These are phyloP conservation scores for Rutstroemia sp. DNA, from an alignment of 2,329 filamentous ascomycete species.

Conservation along the genomic window DNA sequence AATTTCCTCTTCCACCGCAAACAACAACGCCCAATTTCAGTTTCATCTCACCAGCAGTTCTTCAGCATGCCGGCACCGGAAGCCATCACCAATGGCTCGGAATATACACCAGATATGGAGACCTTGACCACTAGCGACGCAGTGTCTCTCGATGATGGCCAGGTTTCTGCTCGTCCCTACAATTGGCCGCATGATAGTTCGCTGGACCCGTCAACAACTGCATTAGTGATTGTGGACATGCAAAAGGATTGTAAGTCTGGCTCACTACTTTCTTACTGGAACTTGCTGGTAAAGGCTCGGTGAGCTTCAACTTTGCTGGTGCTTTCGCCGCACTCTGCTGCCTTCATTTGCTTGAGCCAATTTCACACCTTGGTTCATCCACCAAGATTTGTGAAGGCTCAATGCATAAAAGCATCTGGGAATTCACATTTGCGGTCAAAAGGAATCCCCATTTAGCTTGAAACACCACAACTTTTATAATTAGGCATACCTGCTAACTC, in stretches of 20 bases:
- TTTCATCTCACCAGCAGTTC: neutral
- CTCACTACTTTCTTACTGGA: neutral
- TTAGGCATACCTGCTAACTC: neutral
- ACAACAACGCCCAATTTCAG: neutral
- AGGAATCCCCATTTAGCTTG: neutral
- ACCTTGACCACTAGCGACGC: too few species aligned
- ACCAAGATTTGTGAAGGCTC: too few species aligned
- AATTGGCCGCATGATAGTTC: constrained; percentile 34
- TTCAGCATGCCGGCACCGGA: neutral
- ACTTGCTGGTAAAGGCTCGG: neutral
- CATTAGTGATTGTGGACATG: constrained; percentile 48
- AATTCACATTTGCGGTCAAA: neutral
- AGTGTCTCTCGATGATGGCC: constrained; percentile 1
- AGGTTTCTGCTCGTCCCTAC: constrained; percentile 28
- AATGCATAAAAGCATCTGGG: too few species aligned
- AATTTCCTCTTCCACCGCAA: neutral
- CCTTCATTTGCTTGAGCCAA: too few species aligned
- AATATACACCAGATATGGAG: too few species aligned
- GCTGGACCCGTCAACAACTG: constrained; percentile 37
- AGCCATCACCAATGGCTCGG: too few species aligned
- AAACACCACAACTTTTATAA: neutral
- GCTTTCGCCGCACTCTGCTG: too few species aligned
- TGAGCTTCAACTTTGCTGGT: neutral
- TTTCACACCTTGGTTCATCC: too few species aligned
- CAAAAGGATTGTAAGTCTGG: constrained; percentile 41